These are phyloP conservation scores for Monosporascus sp. DNA, from an alignment of 2,329 filamentous ascomycete species.

Conservation along the genomic window DNA sequence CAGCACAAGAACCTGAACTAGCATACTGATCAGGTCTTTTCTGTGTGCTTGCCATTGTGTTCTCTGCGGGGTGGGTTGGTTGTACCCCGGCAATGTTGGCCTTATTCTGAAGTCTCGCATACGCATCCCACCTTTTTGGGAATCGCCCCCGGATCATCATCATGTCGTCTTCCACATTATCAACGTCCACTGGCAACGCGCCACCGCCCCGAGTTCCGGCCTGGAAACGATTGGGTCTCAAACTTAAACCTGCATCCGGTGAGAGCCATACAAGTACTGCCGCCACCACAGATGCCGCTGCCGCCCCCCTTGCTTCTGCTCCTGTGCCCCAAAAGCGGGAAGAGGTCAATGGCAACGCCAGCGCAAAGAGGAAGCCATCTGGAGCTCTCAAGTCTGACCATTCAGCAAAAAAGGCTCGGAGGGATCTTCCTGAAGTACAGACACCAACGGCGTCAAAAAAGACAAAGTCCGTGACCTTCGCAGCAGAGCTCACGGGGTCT, in stretches of 20 bases:
- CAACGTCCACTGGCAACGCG: slow-evolving; percentile 35
- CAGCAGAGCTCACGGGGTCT: slow-evolving; percentile 17
- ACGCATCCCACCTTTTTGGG: background rate
- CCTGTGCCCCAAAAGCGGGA: slow-evolving; percentile 16
- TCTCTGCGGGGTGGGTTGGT: background rate
- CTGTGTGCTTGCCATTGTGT: too few relatives aligned
- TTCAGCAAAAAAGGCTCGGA: slow-evolving; percentile 25
- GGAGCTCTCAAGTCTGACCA: slow-evolving; percentile 25
- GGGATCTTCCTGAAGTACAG: slow-evolving; percentile 21
- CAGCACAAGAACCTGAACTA: too few relatives aligned
- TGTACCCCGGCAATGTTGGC: background rate
- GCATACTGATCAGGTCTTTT: too few relatives aligned
- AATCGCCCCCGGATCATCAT: slow-evolving; percentile 9
- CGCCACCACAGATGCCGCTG: slow-evolving; percentile 19
- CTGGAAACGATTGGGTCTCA: slow-evolving; percentile 60
- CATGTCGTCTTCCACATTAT: slow-evolving; percentile 35
- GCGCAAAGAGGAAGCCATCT: slow-evolving; percentile 27
- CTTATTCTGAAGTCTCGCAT: background rate
- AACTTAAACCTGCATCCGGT: slow-evolving; percentile 45
- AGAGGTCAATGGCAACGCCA: slow-evolving; percentile 11
- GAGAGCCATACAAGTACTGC: slow-evolving; percentile 24
- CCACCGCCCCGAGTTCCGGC: slow-evolving; percentile 46
- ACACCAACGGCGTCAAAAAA: slow-evolving; percentile 38
- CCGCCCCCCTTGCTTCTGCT: slow-evolving; percentile 5
- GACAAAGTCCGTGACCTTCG: slow-evolving; percentile 43